Base-by-base conservation (phyloP, 1,284 basidiomycete species). In the Tylopilus orsonianus region DNA sequence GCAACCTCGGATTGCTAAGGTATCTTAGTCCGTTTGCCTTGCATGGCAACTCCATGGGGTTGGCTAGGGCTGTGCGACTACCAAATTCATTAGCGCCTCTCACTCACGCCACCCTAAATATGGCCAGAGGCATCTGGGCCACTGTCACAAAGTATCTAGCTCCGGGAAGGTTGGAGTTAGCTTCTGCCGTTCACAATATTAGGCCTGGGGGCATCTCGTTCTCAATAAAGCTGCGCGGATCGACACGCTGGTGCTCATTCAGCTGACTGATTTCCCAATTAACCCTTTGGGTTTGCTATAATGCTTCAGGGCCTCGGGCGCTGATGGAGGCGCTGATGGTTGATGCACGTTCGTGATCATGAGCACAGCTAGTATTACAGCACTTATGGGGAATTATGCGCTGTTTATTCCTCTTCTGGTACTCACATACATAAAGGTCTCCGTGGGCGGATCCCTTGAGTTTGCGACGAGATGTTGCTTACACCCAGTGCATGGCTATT, bases 271-370 rank as follows among this genome's bases (percentile, higher is more conserved):
- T n/a, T n/a, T n/a, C n/a, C n/a, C n/a, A n/a, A n/a, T n/a, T n/a
- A n/a, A n/a, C n/a, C n/a, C n/a, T n/a, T n/a, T n/a, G n/a, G n/a
- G n/a, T n/a, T n/a, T n/a, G n/a, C n/a, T n/a, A n/a, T n/a, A n/a
- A n/a, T n/a, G n/a, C n/a, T n/a, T n/a, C n/a, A n/a, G n/a, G n/a
- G n/a, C n/a, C n/a, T n/a, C n/a, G n/a, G n/a, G n/a, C n/a, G n/a
- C n/a, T n/a, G n/a, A n/a, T n/a, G n/a, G n/a, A n/a, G n/a, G n/a
- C n/a, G 16, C 18, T 33, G 48, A 34, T 26, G 20, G 22, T n/a
- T 12, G 32, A 43, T 48, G 53, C 54, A 56, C 54, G 56, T 56
- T 56, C 56, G 54, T n/a, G n/a, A n/a, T n/a, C n/a, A n/a, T 58
- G 53, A 8, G n/a, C 38, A 13, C 9, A 39, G 20, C 32, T 13